phyloP scores from a whole-genome alignment of 768 basidiomycete species.

The Amanita exitialis region DNA sequence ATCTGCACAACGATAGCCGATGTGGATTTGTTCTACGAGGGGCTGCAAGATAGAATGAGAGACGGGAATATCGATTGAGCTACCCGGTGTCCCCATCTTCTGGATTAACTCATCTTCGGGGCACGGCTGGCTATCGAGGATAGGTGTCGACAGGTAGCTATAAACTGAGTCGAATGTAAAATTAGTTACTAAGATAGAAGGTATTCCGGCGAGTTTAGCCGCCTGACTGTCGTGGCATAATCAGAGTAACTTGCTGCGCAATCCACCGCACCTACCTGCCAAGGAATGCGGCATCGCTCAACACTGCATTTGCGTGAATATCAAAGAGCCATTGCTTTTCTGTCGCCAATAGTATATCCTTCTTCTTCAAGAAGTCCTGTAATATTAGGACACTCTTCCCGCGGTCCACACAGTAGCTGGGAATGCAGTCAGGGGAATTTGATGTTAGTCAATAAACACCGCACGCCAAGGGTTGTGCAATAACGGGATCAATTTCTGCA shows the following conservation, averaged over 20 bases:
- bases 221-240: constrained; percentile 38
- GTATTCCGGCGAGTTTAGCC: constrained; percentile 52
- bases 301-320: constrained; percentile 43
- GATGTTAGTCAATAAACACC: constrained; percentile 14
- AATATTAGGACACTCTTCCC: constrained; percentile 57
- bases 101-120: constrained; percentile 2
- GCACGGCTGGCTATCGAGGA: constrained; percentile 29
- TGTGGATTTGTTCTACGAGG: constrained; percentile 51
- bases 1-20: constrained; percentile 64
- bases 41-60: constrained; percentile 37
- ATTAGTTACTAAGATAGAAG: constrained; percentile 67
- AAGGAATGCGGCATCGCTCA: constrained; percentile 73
- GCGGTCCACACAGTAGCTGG: constrained; percentile 65
- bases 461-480: constrained; percentile 73
- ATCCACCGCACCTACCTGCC: constrained; percentile 44
- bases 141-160: constrained; percentile 56
- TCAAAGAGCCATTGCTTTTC: constrained; percentile 51
- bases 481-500: constrained; percentile 70
- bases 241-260: background rate
- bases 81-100: constrained; percentile 14
- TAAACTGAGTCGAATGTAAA: constrained; percentile 83
- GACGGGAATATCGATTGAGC: constrained; percentile 46
- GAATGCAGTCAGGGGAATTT: constrained; percentile 5
- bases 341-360: constrained; percentile 41
- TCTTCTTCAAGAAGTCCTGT: constrained; percentile 42